These are phyloP conservation scores for Suillus decipiens DNA, from an alignment of 768 basidiomycete species.

Conservation along the genomic window DNA sequence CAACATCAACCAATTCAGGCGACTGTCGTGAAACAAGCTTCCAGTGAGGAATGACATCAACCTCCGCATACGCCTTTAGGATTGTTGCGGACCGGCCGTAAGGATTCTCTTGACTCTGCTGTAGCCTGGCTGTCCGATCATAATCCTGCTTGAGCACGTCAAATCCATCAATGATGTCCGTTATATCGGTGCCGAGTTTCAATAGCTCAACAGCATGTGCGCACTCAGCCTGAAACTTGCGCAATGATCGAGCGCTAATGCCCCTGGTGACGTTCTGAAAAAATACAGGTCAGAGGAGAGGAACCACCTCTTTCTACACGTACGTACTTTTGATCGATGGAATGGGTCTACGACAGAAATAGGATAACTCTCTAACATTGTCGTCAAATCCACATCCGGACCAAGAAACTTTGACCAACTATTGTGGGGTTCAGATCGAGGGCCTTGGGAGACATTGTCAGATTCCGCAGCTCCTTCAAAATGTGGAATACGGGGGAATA, in stretches of 20 bases:
- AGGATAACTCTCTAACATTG: neutral
- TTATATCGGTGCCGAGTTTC: conserved; percentile 91
- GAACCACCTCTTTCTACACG: neutral
- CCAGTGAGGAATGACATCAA: neutral
- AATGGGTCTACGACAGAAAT: conserved; percentile 44
- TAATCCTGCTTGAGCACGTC: conserved; percentile 4
- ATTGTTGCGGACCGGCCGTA: neutral
- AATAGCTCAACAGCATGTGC: conserved; percentile 59
- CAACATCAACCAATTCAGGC: neutral
- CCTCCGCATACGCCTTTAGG: neutral
- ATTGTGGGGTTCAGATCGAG: neutral
- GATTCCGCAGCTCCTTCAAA: neutral
- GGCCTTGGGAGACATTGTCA: neutral
- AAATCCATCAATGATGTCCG: conserved; percentile 47
- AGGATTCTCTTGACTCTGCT: neutral
- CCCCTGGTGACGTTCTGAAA: conserved; percentile 26
- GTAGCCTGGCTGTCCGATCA: neutral
- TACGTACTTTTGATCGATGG: conserved; percentile 37
- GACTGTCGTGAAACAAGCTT: neutral
- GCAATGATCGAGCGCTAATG: conserved; percentile 7
- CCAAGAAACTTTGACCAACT: neutral
- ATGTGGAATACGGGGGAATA: conserved; percentile 26
- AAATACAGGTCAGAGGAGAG: neutral
- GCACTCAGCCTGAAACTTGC: conserved; percentile 12
- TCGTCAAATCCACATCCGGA: neutral